Conservation (phyloP, 495 filamentous ascomycete genomes). For the Xylaria telfairii region DNA sequence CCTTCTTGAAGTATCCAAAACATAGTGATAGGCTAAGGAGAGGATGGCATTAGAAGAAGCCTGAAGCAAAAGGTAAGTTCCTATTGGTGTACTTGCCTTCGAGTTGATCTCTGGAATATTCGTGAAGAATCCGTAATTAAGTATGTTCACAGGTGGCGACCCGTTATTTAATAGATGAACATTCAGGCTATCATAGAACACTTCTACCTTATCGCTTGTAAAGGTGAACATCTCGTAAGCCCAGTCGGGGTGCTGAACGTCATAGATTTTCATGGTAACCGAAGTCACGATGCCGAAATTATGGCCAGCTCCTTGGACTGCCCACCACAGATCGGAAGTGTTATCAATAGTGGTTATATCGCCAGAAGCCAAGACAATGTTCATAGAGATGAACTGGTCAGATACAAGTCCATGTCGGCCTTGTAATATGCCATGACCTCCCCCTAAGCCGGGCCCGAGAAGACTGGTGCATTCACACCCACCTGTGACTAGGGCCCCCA, state of each 20-base stretch:
- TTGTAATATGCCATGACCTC: constrained; percentile 59
- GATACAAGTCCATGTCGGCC: constrained; percentile 57
- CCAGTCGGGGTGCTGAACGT: constrained; percentile 45
- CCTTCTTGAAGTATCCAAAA: constrained; percentile 57
- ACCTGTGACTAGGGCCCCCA: constrained; percentile 45
- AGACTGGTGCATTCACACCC: constrained; percentile 54
- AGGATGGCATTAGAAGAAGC: constrained; percentile 51
- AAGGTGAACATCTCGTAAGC: constrained; percentile 50
- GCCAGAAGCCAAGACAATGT: constrained; percentile 58
- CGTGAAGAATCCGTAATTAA: too few relatives aligned
- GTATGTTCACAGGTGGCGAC: too few relatives aligned
- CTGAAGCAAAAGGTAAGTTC: constrained; percentile 48
- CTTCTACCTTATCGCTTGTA: constrained; percentile 35
- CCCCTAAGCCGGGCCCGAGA: constrained; percentile 57
- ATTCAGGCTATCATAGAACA: too few relatives aligned
- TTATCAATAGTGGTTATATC: constrained; percentile 37
- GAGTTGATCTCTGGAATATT: too few relatives aligned
- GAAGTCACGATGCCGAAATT: constrained; percentile 60
- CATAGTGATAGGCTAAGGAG: constrained; percentile 37
- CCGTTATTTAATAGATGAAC: too few relatives aligned
- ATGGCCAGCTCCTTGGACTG: constrained; percentile 56
- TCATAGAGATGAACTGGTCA: constrained; percentile 55
- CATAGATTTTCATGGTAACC: constrained; percentile 48
- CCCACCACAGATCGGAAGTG: constrained; percentile 55
- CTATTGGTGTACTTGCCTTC: not conserved